Evolutionary conservation across 345 rosid genomes (phyloP).

Genomic region (Sapria himalayana): DNA sequence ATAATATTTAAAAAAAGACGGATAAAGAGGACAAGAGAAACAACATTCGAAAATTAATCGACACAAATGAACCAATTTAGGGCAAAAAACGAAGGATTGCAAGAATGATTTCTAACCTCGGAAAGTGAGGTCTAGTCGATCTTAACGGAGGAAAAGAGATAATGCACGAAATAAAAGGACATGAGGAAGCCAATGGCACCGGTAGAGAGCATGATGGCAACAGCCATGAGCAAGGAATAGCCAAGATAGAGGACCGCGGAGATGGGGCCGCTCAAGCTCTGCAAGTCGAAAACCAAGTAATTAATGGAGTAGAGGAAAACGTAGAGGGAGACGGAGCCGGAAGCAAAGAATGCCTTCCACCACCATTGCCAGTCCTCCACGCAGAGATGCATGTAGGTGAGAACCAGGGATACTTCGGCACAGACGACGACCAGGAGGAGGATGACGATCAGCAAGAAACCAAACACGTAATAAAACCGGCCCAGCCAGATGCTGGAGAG

Average conservation of each 20-base stretch:
- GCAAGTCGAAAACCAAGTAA: slow-evolving; percentile 58
- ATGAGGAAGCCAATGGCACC: slow-evolving; percentile 64
- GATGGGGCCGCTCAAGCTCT: slow-evolving; percentile 62
- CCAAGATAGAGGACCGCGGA: slow-evolving; percentile 63
- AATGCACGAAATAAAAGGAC: slow-evolving; percentile 65
- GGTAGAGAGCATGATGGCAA: slow-evolving; percentile 61
- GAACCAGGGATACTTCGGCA: slow-evolving; percentile 64
- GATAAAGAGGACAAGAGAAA: too few relatives aligned
- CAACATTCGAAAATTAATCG: too few relatives aligned
- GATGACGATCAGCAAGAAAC: slow-evolving; percentile 55
- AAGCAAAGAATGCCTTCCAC: slow-evolving; percentile 82
- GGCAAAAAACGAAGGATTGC: too few relatives aligned
- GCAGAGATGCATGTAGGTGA: slow-evolving; percentile 72
- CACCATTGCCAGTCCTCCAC: slow-evolving; percentile 87
- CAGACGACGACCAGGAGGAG: slow-evolving; percentile 42
- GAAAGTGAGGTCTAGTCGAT: slow-evolving; percentile 34
- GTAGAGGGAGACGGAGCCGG: slow-evolving; percentile 66
- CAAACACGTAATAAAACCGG: slow-evolving; percentile 58
- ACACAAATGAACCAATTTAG: too few relatives aligned
- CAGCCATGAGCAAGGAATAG: slow-evolving; percentile 51
- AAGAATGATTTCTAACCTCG: too few relatives aligned
- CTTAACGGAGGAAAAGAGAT: slow-evolving; percentile 68
- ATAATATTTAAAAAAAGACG: too few relatives aligned
- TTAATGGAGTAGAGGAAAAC: slow-evolving; percentile 60
- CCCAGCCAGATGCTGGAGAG: slow-evolving; percentile 82